A percentile compares a stretch with the other conserved stretches of the same genome.
Evolutionary conservation across 1,284 basidiomycete genomes (phyloP).

Genomic region (Flammula alnicola): DNA sequence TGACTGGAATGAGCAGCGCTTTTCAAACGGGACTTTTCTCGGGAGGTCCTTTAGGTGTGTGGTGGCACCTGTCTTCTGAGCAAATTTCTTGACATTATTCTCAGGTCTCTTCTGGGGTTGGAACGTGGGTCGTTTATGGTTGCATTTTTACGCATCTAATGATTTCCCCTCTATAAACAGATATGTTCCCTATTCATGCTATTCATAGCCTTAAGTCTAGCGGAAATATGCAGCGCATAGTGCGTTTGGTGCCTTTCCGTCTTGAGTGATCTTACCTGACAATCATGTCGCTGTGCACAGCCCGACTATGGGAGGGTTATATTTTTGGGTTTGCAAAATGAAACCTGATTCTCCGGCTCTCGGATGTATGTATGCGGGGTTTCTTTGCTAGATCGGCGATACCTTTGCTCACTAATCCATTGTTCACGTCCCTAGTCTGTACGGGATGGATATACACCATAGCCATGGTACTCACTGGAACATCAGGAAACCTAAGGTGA

Average conservation of each 20-base stretch:
- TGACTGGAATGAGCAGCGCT: constrained; percentile 63
- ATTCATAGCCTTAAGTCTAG: constrained; percentile 58
- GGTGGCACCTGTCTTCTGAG: neutral
- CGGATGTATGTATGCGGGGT: constrained; percentile 54
- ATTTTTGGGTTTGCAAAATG: constrained; percentile 71
- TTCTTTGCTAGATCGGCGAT: too few species aligned
- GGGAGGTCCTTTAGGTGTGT: constrained; percentile 54
- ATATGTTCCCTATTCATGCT: constrained; percentile 59
- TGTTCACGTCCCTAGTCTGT: constrained; percentile 49
- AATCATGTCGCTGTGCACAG: constrained; percentile 28
- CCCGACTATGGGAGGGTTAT: constrained; percentile 61
- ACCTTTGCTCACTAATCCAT: neutral
- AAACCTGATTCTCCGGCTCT: constrained; percentile 58
- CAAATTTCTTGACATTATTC: neutral
- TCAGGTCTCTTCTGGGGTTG: constrained; percentile 64
- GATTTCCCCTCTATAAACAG: constrained; percentile 3
- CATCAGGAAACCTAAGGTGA: constrained; percentile 61
- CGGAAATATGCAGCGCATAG: constrained; percentile 66
- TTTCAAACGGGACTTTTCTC: constrained; percentile 65
- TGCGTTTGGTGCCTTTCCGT: constrained; percentile 31
- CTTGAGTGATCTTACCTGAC: neutral
- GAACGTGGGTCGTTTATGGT: constrained; percentile 48
- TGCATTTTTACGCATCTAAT: neutral
- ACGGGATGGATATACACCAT: constrained; percentile 68
- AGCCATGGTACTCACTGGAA: constrained; percentile 65